phyloP scores from a whole-genome alignment of 768 basidiomycete species.

The Boletus rubescentipes region DNA sequence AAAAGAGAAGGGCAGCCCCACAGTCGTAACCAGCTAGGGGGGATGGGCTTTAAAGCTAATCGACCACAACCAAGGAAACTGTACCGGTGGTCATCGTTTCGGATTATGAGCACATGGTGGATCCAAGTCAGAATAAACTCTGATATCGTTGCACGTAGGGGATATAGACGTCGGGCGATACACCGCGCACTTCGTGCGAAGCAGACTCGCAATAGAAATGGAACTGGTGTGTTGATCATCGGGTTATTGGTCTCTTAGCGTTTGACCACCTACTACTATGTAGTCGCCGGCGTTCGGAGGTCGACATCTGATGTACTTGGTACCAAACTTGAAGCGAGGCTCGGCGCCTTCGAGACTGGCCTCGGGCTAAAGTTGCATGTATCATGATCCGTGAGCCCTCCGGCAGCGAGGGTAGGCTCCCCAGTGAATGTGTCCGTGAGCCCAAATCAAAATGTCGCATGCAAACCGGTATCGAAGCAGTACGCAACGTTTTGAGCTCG shows the following conservation, averaged over 20 bases:
- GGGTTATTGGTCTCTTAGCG: neutral
- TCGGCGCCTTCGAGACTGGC: too few relatives aligned
- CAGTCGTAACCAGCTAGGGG: too few relatives aligned
- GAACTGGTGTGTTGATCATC: neutral
- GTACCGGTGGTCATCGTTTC: neutral
- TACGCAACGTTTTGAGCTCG: too few relatives aligned
- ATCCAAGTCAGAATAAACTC: conserved; percentile 4
- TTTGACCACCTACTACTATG: neutral
- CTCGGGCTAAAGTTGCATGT: too few relatives aligned
- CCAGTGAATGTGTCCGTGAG: neutral
- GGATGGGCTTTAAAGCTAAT: neutral
- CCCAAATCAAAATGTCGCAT: too few relatives aligned
- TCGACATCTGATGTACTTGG: too few relatives aligned
- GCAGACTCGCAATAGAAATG: too few relatives aligned
- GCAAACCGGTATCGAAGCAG: too few relatives aligned
- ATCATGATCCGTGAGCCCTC: too few relatives aligned
- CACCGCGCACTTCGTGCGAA: neutral
- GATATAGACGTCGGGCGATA: neutral
- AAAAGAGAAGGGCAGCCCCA: too few relatives aligned
- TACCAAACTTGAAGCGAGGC: too few relatives aligned
- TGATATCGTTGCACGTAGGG: neutral
- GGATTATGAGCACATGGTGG: neutral
- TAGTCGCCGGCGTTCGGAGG: neutral
- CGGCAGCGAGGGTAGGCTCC: neutral
- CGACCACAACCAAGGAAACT: neutral